Percentiles rank a stretch among this genome's conserved stretches.
Evolutionary conservation across 495 filamentous ascomycete species (phyloP).

Genomic region (Apodospora peruviana): DNA sequence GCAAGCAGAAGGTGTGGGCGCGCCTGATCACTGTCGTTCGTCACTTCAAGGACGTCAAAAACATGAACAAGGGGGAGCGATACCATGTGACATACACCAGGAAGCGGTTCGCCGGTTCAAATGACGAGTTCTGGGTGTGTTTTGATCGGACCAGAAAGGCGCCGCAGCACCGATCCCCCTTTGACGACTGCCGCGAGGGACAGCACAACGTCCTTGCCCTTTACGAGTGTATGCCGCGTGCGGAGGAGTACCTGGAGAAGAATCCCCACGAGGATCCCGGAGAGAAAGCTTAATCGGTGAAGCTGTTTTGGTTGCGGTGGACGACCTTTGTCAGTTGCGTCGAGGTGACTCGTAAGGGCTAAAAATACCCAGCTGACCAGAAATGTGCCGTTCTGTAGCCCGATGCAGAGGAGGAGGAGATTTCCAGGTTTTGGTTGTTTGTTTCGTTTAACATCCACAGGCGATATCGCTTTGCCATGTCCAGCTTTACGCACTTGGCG

Average conservation of each 20-base stretch:
- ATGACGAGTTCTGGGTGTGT: neutral
- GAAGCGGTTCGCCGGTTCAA: neutral
- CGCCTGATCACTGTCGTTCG: neutral
- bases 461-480: too few relatives aligned
- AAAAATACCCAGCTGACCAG: too few relatives aligned
- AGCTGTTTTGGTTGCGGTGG: too few relatives aligned
- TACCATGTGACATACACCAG: neutral
- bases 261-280: too few relatives aligned
- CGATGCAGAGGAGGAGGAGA: too few relatives aligned
- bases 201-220: neutral
- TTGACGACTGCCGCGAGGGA: neutral
- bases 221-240: neutral
- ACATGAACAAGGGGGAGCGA: neutral
- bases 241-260: neutral
- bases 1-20: neutral
- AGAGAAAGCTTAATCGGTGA: too few relatives aligned
- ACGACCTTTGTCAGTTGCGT: too few relatives aligned
- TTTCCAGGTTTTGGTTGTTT: too few relatives aligned
- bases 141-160: neutral
- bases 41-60: neutral
- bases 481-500: too few relatives aligned
- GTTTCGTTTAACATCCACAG: too few relatives aligned
- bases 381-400: too few relatives aligned
- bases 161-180: neutral
- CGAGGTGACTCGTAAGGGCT: too few relatives aligned